Conservation (phyloP, 2,329 filamentous ascomycete genomes). For the Fusarium secorum region DNA sequence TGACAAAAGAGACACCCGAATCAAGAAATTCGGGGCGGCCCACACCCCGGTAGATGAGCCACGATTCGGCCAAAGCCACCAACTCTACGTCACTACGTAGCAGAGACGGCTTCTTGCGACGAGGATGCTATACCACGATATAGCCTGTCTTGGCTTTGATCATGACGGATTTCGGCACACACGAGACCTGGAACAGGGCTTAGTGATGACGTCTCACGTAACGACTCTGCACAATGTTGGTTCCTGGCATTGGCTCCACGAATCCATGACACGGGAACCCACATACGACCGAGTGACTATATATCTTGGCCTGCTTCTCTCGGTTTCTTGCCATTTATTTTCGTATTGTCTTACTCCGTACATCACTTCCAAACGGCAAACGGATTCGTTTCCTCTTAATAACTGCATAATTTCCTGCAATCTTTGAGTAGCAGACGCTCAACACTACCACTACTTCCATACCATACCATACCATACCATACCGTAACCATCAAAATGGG, state of each 20-base stretch:
- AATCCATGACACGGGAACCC: constrained; percentile 1
- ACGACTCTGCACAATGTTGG: constrained; percentile 28
- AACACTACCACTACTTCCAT: neutral
- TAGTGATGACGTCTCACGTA: constrained; percentile 39
- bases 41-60: constrained; percentile 30
- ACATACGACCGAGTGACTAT: constrained; percentile 3
- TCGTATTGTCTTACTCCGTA: neutral
- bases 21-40: constrained; percentile 33
- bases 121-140: constrained; percentile 16
- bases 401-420: neutral
- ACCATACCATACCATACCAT: neutral
- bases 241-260: constrained; percentile 13
- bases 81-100: constrained; percentile 37
- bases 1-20: constrained; percentile 19
- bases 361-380: neutral
- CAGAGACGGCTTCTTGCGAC: constrained; percentile 26
- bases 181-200: constrained; percentile 22
- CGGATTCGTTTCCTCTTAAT: neutral
- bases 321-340: neutral
- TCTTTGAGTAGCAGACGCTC: neutral
- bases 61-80: constrained; percentile 40
- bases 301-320: constrained; percentile 23
- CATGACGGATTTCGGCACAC: constrained; percentile 27
- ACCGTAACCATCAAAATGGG: constrained; percentile 51
- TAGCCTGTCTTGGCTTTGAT: constrained; percentile 24